Evolutionary conservation across 441 rosid genomes (phyloP).

Genomic region (Corymbia citriodora): DNA sequence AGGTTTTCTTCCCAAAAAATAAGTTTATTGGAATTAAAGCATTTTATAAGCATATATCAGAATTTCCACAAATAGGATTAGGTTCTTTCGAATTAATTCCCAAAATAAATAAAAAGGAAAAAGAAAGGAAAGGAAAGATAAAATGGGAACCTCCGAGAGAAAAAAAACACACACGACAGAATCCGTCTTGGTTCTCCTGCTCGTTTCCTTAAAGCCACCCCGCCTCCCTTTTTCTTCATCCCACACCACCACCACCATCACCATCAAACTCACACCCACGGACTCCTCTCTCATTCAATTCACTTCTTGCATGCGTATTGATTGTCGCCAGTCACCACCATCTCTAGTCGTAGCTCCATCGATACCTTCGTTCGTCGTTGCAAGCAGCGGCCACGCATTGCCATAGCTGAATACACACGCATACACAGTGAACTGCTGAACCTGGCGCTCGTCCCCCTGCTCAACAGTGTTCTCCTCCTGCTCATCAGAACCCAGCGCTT

Average conservation of each 20-base stretch:
- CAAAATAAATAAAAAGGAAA: too few species aligned
- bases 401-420: background rate
- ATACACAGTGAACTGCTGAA: background rate
- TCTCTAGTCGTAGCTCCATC: background rate
- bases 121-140: rapidly evolving
- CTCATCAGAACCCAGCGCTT: background rate
- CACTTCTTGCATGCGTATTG: background rate
- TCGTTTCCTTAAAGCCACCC: background rate
- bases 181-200: background rate
- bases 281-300: background rate
- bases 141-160: background rate
- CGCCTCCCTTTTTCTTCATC: background rate
- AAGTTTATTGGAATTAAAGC: background rate
- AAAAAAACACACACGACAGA: background rate
- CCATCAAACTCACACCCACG: background rate
- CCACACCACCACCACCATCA: too few species aligned
- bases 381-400: background rate
- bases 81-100: background rate
- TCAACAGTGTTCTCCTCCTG: background rate
- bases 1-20: background rate
- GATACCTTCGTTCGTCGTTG: rapidly evolving
- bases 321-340: background rate
- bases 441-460: background rate
- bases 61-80: too few species aligned
- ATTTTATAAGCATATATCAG: background rate